Percentiles rank a stretch among this genome's conserved stretches.
Evolutionary conservation across 2,329 filamentous ascomycete species (phyloP).

Genomic region (Fusarium sp.): DNA sequence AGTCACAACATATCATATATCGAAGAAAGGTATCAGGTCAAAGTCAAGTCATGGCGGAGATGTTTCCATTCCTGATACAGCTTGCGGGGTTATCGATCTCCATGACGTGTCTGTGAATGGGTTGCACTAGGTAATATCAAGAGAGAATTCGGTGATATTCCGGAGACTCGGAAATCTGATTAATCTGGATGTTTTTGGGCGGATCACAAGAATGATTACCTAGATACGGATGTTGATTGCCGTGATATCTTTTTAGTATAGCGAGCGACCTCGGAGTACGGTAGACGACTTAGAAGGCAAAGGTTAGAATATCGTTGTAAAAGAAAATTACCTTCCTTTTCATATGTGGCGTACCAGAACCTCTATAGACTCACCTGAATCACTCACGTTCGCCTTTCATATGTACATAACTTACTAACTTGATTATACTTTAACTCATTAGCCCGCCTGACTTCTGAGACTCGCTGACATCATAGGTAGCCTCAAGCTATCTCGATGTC

Average conservation of each 20-base stretch:
- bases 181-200: background rate
- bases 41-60: constrained; percentile 25
- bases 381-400: background rate
- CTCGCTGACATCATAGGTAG: background rate
- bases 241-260: background rate
- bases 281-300: background rate
- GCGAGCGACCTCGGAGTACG: background rate
- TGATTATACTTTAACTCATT: background rate
- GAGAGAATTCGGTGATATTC: constrained; percentile 39
- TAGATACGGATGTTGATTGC: background rate
- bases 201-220: constrained; percentile 1
- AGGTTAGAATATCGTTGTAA: background rate
- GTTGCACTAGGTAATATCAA: constrained; percentile 16
- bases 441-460: background rate
- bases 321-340: background rate
- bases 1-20: background rate
- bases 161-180: constrained; percentile 40
- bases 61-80: constrained; percentile 23
- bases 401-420: background rate
- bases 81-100: constrained; percentile 38
- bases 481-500: background rate
- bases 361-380: background rate
- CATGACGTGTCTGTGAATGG: constrained; percentile 34
- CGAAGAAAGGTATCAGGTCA: constrained; percentile 3
- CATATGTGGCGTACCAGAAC: background rate